These are phyloP conservation scores for Paramecium biaurelia DNA, from an alignment of 73 alveolate species.

Conservation along the genomic window DNA sequence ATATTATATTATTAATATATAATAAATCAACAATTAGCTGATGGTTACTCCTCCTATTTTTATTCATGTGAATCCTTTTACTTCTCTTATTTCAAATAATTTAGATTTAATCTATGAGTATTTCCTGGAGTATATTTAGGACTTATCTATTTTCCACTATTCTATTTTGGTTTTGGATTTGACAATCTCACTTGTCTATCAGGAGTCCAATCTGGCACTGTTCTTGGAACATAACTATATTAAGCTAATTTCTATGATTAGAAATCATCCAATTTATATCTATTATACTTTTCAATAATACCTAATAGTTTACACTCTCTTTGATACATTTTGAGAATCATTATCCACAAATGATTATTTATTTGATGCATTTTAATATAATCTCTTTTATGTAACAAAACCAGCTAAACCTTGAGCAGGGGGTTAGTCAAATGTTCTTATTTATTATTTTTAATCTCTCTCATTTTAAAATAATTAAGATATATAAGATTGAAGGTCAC, in stretches of 20 bases:
- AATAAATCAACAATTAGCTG: background rate
- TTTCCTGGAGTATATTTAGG: conserved; percentile 44
- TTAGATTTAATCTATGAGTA: conserved; percentile 24
- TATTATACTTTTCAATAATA: background rate
- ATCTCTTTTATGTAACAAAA: background rate
- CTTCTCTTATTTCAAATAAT: background rate
- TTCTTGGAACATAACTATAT: background rate
- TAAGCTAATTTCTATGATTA: background rate
- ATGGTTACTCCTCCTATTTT: background rate
- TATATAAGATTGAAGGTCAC: background rate
- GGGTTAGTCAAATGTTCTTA: background rate
- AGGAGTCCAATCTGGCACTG: background rate
- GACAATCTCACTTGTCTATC: background rate
- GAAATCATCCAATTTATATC: conserved; percentile 16
- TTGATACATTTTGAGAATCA: background rate
- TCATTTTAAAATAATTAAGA: background rate
- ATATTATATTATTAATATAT: background rate
- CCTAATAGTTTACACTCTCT: conserved; percentile 6
- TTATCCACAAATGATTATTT: background rate
- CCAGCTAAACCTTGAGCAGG: background rate
- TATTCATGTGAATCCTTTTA: background rate
- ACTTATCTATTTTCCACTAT: background rate
- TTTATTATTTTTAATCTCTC: background rate
- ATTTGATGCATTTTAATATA: background rate
- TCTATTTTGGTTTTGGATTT: conserved; percentile 1